phyloP scores from a whole-genome alignment of 2,329 filamentous ascomycete genomes.

The Bertia moriformis region DNA sequence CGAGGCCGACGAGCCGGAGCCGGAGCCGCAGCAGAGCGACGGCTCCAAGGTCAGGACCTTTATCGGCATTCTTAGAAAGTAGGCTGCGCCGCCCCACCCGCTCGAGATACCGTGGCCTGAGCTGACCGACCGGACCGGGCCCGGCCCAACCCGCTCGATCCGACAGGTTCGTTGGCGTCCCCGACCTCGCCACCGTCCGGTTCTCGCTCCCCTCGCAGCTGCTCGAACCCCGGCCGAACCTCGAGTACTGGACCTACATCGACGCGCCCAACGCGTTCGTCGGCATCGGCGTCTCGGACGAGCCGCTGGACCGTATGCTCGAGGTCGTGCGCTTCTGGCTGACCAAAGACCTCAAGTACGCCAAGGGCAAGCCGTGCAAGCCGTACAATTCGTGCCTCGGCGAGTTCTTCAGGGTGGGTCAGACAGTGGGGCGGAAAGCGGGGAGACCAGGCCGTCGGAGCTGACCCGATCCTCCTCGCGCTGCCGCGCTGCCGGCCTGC shows the following conservation, averaged over 20 bases:
- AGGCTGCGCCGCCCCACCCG: too few species aligned
- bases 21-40: constrained; percentile 59
- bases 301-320: constrained; percentile 83
- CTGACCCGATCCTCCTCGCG: not conserved
- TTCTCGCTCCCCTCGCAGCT: constrained; percentile 94
- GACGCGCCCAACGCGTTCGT: constrained; percentile 85
- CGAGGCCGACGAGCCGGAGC: constrained; percentile 13
- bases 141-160: too few species aligned
- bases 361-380: constrained; percentile 96
- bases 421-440: constrained; percentile 2
- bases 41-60: constrained; percentile 82
- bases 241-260: constrained; percentile 98
- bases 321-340: constrained; percentile 95
- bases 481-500: constrained; percentile 3
- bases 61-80: constrained; percentile 76
- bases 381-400: constrained; percentile 95
- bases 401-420: constrained; percentile 81
- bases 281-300: constrained; percentile 73
- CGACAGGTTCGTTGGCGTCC: constrained; percentile 78
- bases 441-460: not conserved
- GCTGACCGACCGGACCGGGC: constrained; percentile 5
- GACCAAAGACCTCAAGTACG: constrained; percentile 97
- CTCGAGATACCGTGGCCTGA: constrained; percentile 4
- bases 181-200: constrained; percentile 86
- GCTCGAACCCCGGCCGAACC: constrained; percentile 85